phyloP scores from a whole-genome alignment of 768 basidiomycete genomes.

The Galerina sulciceps region DNA sequence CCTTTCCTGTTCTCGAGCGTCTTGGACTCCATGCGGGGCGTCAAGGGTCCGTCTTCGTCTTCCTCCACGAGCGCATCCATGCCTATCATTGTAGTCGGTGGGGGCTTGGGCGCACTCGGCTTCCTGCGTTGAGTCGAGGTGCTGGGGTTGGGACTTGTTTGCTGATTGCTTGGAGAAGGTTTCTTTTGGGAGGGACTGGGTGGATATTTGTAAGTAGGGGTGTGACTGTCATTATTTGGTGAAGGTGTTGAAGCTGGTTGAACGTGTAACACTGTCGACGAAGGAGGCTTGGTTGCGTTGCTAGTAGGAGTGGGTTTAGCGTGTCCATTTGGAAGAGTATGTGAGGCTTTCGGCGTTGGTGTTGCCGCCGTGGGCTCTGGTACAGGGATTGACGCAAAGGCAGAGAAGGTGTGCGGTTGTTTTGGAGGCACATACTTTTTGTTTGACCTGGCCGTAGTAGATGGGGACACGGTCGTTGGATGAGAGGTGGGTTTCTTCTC shows the following conservation, averaged over 20 bases:
- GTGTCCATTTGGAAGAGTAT: not conserved
- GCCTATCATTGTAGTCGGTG: constrained; percentile 21
- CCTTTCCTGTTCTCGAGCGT: not conserved
- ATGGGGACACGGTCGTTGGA: not conserved
- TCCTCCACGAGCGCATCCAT: constrained; percentile 32
- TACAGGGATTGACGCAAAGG: constrained; percentile 19
- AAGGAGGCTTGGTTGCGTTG: not conserved
- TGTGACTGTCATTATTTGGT: not conserved
- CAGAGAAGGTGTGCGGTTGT: constrained; percentile 26
- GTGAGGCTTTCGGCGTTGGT: not conserved
- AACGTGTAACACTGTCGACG: no score
- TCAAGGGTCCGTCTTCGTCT: constrained; percentile 26
- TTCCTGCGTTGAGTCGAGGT: constrained; percentile 11
- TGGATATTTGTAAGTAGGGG: not conserved
- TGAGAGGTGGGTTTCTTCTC: constrained; percentile 1
- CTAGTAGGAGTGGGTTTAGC: no score
- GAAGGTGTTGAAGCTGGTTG: no score
- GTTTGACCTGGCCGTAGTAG: not conserved
- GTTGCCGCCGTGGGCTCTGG: not conserved
- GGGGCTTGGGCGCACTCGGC: constrained; percentile 7
- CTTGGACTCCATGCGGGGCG: constrained; percentile 15
- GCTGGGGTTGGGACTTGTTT: not conserved
- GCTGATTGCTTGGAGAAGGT: not conserved
- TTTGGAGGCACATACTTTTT: constrained; percentile 1
- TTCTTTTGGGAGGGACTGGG: not conserved